phyloP scores from a whole-genome alignment of 2,329 filamentous ascomycete genomes.

The Stylonectria norvegica region DNA sequence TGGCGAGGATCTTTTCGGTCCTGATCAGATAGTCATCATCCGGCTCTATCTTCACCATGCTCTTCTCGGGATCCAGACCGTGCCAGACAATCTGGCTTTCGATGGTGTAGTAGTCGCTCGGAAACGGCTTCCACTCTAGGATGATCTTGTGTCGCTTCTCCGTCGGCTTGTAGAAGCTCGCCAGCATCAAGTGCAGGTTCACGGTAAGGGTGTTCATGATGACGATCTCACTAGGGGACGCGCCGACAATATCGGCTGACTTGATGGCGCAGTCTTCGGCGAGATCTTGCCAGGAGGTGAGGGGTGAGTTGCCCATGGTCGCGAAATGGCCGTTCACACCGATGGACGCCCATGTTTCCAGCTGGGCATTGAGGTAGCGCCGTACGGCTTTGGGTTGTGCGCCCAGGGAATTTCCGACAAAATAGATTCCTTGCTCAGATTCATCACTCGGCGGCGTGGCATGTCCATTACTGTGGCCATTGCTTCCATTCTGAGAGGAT shows the following conservation, averaged over 20 bases:
- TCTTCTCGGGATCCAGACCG: constrained; percentile 59
- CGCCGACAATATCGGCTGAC: constrained; percentile 73
- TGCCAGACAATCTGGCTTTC: constrained; percentile 77
- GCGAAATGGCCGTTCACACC: constrained; percentile 83
- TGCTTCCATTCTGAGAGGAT: constrained; percentile 17
- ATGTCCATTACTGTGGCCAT: constrained; percentile 19
- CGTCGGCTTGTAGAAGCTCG: constrained; percentile 75
- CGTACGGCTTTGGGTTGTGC: constrained; percentile 71
- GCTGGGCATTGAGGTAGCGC: constrained; percentile 65
- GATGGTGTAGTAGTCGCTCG: constrained; percentile 81
- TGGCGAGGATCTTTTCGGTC: constrained; percentile 66
- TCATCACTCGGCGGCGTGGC: constrained; percentile 26
- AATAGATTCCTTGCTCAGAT: constrained; percentile 59
- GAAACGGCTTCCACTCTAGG: constrained; percentile 86
- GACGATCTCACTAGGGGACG: constrained; percentile 68
- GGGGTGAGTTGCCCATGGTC: constrained; percentile 61
- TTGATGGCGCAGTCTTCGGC: constrained; percentile 69
- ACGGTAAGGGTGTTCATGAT: constrained; percentile 84
- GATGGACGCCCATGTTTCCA: constrained; percentile 80
- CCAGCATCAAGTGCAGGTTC: constrained; percentile 79
- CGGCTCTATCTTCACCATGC: constrained; percentile 73
- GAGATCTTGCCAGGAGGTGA: constrained; percentile 73
- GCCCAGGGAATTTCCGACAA: constrained; percentile 87
- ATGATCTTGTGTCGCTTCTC: constrained; percentile 70
- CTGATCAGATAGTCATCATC: constrained; percentile 58